These are phyloP conservation scores for Austroboletus eburneus DNA, from an alignment of 768 basidiomycete species.

Conservation along the genomic window DNA sequence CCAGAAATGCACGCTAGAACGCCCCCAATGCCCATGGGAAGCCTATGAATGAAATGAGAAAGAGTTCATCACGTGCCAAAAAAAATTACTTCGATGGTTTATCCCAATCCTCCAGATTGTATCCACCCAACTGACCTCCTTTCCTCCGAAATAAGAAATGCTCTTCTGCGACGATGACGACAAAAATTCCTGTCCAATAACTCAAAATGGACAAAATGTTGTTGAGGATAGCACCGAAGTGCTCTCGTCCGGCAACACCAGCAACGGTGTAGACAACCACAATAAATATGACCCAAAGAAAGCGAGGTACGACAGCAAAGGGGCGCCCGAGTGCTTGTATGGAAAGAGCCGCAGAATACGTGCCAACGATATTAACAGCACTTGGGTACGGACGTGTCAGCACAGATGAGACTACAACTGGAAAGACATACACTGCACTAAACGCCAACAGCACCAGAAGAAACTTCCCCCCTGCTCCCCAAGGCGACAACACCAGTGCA, in stretches of 20 bases:
- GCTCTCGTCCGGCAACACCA: conserved; percentile 41
- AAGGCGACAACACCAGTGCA: conserved; percentile 41
- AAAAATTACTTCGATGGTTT: conserved; percentile 25
- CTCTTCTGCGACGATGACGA: conserved; percentile 43
- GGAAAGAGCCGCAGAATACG: conserved; percentile 45
- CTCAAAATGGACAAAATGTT: conserved; percentile 42
- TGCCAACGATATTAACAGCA: conserved; percentile 40
- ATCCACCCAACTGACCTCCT: conserved; percentile 43
- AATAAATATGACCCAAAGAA: conserved; percentile 41
- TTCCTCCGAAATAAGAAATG: conserved; percentile 43
- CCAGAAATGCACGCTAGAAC: conserved; percentile 45
- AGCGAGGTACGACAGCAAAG: conserved; percentile 42
- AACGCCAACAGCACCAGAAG: conserved; percentile 40
- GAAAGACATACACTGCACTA: conserved; percentile 36
- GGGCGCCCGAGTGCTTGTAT: conserved; percentile 43
- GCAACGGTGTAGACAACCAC: conserved; percentile 39
- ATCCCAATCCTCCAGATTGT: conserved; percentile 49
- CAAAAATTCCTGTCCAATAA: conserved; percentile 47
- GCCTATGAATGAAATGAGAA: conserved; percentile 21
- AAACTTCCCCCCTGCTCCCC: conserved; percentile 41
- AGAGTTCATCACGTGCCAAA: too few species aligned
- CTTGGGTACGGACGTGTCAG: conserved; percentile 13
- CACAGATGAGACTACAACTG: not conserved
- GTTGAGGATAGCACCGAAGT: conserved; percentile 39
- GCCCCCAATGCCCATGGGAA: conserved; percentile 48